A percentile compares a stretch with the other conserved stretches of the same genome.
phyloP scores from a whole-genome alignment of 176 grass and related monocot species.

The Oryza officinalis region DNA sequence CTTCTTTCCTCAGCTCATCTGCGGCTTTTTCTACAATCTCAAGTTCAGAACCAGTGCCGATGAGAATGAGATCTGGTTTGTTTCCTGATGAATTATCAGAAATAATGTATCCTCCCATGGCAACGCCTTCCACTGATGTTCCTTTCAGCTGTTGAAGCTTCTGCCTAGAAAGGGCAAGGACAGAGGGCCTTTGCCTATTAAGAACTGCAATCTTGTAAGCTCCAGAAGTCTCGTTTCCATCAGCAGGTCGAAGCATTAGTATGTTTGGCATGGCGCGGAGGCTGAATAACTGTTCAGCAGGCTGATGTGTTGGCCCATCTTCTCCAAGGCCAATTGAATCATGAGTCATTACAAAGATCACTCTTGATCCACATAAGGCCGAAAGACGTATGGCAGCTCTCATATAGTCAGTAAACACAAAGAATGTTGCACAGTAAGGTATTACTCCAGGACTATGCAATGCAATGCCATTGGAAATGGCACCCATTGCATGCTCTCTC shows the following conservation, averaged over 20 bases:
- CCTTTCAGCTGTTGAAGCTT: conserved; percentile 53
- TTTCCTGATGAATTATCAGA: conserved; percentile 47
- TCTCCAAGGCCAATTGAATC: conserved; percentile 67
- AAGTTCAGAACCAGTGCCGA: conserved; percentile 60
- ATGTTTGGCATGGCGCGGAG: conserved; percentile 65
- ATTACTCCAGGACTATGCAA: conserved; percentile 54
- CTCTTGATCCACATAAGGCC: conserved; percentile 49
- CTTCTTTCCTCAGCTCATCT: conserved; percentile 41
- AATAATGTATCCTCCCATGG: conserved; percentile 56
- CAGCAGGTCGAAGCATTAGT: conserved; percentile 55
- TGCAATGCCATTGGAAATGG: conserved; percentile 57
- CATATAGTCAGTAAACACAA: conserved; percentile 72
- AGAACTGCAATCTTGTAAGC: conserved; percentile 48
- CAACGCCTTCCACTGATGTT: conserved; percentile 41
- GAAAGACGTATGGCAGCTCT: conserved; percentile 61
- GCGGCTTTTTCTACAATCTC: conserved; percentile 55
- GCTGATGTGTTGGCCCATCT: conserved; percentile 69
- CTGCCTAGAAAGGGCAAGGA: conserved; percentile 53
- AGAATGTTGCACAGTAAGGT: conserved; percentile 68
- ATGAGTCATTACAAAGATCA: conserved; percentile 69
- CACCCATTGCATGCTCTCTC: conserved; percentile 61
- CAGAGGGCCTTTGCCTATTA: conserved; percentile 49
- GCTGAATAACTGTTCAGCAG: conserved; percentile 55
- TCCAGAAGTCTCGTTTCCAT: conserved; percentile 61
- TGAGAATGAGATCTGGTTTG: conserved; percentile 56